phyloP scores from a whole-genome alignment of 2,329 filamentous ascomycete species.

The Rosellinia necatrix region DNA sequence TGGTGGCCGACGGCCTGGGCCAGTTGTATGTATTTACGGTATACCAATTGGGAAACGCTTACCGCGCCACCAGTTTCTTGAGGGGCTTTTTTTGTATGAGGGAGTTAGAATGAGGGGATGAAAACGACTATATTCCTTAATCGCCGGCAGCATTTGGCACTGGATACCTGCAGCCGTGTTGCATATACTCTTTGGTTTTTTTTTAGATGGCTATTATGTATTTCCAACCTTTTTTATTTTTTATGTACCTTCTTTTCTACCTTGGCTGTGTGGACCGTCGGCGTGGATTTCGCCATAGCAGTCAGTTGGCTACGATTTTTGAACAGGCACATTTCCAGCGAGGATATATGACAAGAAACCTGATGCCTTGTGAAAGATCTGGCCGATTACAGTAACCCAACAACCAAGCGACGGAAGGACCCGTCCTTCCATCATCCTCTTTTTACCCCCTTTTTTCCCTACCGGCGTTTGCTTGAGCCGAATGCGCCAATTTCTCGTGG shows the following conservation, averaged over 20 bases:
- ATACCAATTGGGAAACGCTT: constrained; percentile 1
- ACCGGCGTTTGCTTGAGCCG: background rate
- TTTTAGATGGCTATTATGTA: constrained; percentile 23
- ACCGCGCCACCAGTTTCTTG: constrained; percentile 11
- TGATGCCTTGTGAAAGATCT: background rate
- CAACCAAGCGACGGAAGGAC: background rate
- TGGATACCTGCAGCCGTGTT: constrained; percentile 22
- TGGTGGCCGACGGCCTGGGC: background rate
- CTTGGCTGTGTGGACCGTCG: no score
- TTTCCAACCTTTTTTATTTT: constrained; percentile 20
- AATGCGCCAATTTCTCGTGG: background rate
- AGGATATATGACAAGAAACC: background rate
- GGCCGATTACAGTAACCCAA: background rate
- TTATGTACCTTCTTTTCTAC: constrained; percentile 8
- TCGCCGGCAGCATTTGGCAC: constrained; percentile 17
- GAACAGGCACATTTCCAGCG: constrained; percentile 23
- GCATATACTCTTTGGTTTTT: constrained; percentile 21
- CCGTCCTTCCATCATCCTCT: background rate
- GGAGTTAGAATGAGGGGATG: constrained; percentile 10
- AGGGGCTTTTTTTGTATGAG: background rate
- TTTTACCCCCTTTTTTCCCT: background rate
- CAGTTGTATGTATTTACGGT: constrained; percentile 13
- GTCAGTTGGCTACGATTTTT: constrained; percentile 17
- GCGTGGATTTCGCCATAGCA: constrained; percentile 18
- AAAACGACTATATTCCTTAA: constrained; percentile 25